Base-by-base conservation (phyloP, 352 stramenopile genomes). In the Phytopythium litorale region DNA sequence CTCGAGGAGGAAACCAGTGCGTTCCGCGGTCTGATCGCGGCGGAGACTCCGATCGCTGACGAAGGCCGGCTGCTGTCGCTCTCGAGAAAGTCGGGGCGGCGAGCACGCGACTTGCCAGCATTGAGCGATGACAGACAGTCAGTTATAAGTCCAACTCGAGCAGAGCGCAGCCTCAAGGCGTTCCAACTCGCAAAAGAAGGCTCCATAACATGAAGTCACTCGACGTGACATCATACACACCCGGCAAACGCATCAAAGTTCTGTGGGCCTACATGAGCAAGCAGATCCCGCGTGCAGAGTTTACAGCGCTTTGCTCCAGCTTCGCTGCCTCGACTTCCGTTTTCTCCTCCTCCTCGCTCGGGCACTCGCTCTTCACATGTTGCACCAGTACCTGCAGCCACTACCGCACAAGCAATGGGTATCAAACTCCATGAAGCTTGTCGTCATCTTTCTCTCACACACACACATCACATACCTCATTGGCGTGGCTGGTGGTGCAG, bases 1-100 rank as follows among this genome's bases (percentile, higher is more conserved):
- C 74, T 92, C 19, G 79, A 92, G 60, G 81, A 89, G 48, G 79
- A 90, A 63, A 88, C 83, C 13, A 79, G 64, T 13, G 75, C 80
- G 11, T 87, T 69, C 25, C 63, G 55, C 28, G 48, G 48, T 7
- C 25, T 54, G 15, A 25, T 54, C 0, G 7, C 46, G 5, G 32
- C 23, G 13, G 46, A 53, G 45, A 32, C 21, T 1, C 45, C 45
- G 6, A 12, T 28, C 11, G 45, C 7, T 9, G 45, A 32, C 16
- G 21, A 32, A 32, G 45, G 13, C n/a, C 45, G 45, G 11, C n/a
- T 19, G 19, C 42, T 25, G 19, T 25, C 42, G 42, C 45, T 11
- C n/a, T 16, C 45, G 0, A 51, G 32, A n/a, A 51, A 7, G 45
- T 7, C 45, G n/a, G 45, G 21, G 45, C 21, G 45, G 4, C 45